Base-by-base conservation (phyloP, 371 early-diverging fungal genomes). In the Zychaea mexicana region DNA sequence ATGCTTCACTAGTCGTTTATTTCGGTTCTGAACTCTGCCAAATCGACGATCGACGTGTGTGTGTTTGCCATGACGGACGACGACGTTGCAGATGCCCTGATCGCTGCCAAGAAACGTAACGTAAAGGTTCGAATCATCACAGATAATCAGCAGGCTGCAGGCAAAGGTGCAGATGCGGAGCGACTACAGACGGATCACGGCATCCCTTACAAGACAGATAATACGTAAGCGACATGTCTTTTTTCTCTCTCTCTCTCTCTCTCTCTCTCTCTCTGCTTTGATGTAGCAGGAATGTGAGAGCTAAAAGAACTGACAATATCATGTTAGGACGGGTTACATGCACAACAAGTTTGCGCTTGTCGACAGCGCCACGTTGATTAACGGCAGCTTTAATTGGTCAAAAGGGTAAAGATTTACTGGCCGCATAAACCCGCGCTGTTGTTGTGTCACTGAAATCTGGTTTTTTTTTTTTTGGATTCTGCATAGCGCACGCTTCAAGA, bases 21-120 rank as follows among this genome's bases (percentile, higher is more conserved):
- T 38, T 74, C 82, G 24, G 78, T 79, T 19, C 56, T 89, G 33
- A 72, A 77, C 52, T 77, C 81, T 24, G 86, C 88, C 12, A 60
- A 66, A 30, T 52, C 62, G 2, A 76, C 90, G 7, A 77, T 89
- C n/a, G 90, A 89, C 67, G 73, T 85, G 17, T 86, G 87, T 61
- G 86, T 89, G 12, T 89, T 85, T 68, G 84, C 83, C 52, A 76
- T 89, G 49, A 89, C 90, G 9, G 89, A 89, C 64, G 85, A 89
- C 68, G 88, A 85, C 70, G 64, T 87, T 36, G 85, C 88, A 24
- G 77, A 86, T 47, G 84, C 80, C 22, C 65, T 89, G 24, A 76
- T 81, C 62, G 72, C 73, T 9, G 88, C 88, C 42, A 79, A 87
- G 61, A 74, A 82, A 61, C 78, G 89, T 27, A 80, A 78, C 26